These are phyloP conservation scores for Volvox africanus DNA, from an alignment of 139 green algal genomes.

Conservation along the genomic window DNA sequence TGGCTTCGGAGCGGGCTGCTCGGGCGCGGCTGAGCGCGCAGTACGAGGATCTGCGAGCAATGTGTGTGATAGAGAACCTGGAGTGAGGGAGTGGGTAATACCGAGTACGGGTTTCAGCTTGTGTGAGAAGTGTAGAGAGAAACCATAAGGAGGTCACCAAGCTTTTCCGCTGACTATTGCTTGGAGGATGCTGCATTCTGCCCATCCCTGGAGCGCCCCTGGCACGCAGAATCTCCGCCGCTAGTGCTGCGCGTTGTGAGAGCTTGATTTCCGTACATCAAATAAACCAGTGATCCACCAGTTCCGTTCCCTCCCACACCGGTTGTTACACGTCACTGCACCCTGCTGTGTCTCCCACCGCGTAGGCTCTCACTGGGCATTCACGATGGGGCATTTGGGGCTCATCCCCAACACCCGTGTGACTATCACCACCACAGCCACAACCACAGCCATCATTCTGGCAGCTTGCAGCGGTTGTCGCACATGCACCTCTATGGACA, in stretches of 20 bases:
- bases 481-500: not conserved
- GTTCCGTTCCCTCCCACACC: not conserved
- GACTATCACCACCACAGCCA: not conserved
- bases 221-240: too few species aligned
- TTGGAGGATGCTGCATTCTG: not conserved
- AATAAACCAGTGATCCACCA: not conserved
- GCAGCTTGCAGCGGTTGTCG: not conserved
- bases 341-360: not conserved
- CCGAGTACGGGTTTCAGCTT: too few species aligned
- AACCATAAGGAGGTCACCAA: not conserved
- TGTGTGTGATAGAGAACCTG: not conserved
- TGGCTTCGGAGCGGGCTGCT: slow-evolving; percentile 40
- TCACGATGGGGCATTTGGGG: not conserved
- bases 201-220: not conserved
- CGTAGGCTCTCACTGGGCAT: not conserved
- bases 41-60: slow-evolving; percentile 42
- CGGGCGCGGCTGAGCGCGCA: slow-evolving; percentile 10
- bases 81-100: not conserved
- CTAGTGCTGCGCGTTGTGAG: too few species aligned
- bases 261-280: too few species aligned
- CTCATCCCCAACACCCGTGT: not conserved
- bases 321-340: not conserved
- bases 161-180: not conserved
- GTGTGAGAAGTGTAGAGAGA: not conserved
- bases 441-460: not conserved